Conservation (phyloP, 495 filamentous ascomycete species). For the Apodospora peruviana region DNA sequence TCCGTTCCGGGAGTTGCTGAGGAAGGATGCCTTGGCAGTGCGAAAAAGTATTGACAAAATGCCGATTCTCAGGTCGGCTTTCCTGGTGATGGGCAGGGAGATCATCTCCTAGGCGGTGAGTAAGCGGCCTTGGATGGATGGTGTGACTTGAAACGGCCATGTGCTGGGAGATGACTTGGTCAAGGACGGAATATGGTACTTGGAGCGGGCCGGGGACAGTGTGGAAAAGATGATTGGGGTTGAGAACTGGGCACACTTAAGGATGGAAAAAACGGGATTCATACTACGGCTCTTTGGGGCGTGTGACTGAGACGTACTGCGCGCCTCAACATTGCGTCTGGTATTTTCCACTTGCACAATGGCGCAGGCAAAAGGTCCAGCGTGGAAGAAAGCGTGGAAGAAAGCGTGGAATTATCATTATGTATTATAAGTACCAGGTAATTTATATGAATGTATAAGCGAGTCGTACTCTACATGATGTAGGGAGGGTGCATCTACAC, state of each 20-base stretch:
- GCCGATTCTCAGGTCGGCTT: background rate
- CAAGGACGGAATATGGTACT: background rate
- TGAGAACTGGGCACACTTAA: background rate
- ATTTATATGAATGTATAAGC: background rate
- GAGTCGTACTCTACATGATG: background rate
- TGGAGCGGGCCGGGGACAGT: background rate
- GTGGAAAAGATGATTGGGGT: background rate
- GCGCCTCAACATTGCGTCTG: no score
- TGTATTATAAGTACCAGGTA: background rate
- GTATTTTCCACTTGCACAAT: background rate
- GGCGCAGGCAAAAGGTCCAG: no score
- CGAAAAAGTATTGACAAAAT: no score
- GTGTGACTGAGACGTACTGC: no score
- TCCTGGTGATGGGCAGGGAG: background rate
- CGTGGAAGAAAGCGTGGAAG: no score
- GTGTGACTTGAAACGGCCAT: background rate
- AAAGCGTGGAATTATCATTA: no score
- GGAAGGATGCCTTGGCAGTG: no score
- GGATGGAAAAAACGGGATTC: background rate
- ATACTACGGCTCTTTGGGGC: background rate
- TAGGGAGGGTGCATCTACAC: background rate
- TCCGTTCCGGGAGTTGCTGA: no score
- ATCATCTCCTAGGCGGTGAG: background rate
- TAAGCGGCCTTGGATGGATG: no score
- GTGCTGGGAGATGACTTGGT: background rate